Percentiles rank a stretch among this genome's conserved stretches.
Conservation (phyloP, 73 alveolate genomes). For the Breviolum minutum region DNA sequence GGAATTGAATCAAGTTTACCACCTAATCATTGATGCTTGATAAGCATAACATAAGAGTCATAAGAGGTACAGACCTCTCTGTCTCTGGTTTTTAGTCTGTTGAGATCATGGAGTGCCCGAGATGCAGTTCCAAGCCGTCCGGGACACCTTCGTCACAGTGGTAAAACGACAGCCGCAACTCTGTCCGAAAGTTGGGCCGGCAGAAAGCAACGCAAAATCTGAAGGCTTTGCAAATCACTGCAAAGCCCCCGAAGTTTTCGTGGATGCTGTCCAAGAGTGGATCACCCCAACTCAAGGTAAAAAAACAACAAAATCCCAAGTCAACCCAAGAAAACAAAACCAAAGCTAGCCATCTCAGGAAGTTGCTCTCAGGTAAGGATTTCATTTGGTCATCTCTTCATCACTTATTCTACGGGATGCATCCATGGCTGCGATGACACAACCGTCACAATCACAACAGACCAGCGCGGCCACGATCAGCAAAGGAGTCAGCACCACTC, state of each 20-base stretch:
- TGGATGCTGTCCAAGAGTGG: no score
- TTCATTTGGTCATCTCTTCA: no score
- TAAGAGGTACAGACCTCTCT: background rate
- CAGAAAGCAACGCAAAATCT: background rate
- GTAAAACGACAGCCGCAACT: conserved; percentile 9
- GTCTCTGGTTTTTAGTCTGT: background rate
- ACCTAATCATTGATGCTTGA: background rate
- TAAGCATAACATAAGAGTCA: background rate
- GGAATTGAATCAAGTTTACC: no score
- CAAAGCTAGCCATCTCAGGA: no score
- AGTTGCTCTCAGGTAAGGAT: no score
- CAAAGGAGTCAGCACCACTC: conserved; percentile 23
- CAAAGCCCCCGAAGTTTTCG: background rate
- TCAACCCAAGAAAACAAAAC: no score
- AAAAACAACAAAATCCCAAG: no score
- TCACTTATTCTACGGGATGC: no score
- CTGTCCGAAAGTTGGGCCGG: conserved; percentile 65
- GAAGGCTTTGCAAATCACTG: background rate
- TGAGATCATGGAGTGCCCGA: no score
- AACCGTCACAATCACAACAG: no score
- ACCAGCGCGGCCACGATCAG: conserved; percentile 7
- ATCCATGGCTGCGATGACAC: no score
- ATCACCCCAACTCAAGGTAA: no score
- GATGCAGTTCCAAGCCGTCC: background rate
- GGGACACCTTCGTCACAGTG: background rate